Evolutionary conservation across 805 yeast genomes (phyloP), one percentile per base, ranked within the genome.

Genomic region (Hanseniaspora hatyaiensis): DNA sequence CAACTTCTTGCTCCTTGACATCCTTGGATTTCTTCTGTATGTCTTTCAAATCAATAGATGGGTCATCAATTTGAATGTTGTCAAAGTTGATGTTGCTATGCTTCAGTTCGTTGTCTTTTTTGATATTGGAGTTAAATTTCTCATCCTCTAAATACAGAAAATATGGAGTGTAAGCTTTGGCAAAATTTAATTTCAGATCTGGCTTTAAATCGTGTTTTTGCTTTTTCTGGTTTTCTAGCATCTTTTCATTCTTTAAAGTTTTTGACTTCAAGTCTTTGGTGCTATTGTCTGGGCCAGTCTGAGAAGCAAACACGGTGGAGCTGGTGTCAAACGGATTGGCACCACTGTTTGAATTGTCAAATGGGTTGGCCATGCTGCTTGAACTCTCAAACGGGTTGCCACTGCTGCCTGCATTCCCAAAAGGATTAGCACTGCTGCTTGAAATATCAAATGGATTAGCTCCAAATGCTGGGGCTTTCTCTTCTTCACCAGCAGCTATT

Each of bases 121-220:
- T 66, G 20, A 69, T 70, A 48, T 69, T 69, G 49, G 72, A 72
- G 56, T 73, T 75, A 57, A 80, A 69, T 38, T 64, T 71, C 60
- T 88, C 96, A 44, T 71, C 71, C 39, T 84, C 94, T 4, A 85
- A 80, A 57, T 75, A 83, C 3, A 86, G 58, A 54, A 81, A 73
- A 57, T 61, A 78, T 3, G 87, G 88, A 4, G 80, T 79, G 54
- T 74, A 83, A 19, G 64, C 57, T 18, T 56, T 47, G 51, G 50
- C 50, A 12, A 22, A 11, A 39, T 57, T 56, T 26, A 54, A 52
- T 16, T 40, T 42, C 51, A 53, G 52, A 48, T 59, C 60, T 28
- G 54, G 51, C 49, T 52, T 41, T 26, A 54, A 48, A 40, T 61
- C 65, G 34, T 59, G 64, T 44, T 53, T 41, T 50, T 59, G 63